Percentiles rank a stretch among this genome's conserved stretches.
phyloP scores from a whole-genome alignment of 441 rosid species.

The Cnidoscolus chayamansa region DNA sequence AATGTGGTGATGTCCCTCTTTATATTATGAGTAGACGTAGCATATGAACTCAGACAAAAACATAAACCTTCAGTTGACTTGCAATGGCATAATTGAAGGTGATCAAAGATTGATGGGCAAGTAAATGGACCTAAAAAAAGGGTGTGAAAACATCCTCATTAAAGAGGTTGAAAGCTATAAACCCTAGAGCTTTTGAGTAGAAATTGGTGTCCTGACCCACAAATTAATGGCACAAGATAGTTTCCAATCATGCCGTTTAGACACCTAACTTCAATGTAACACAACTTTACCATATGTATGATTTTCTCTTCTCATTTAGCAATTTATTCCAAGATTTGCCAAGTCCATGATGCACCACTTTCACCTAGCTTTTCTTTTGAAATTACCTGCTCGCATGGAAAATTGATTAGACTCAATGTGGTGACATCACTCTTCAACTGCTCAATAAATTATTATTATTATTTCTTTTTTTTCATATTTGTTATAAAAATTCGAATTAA shows the following conservation, averaged over 20 bases:
- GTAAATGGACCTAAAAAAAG: background rate
- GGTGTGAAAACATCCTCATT: background rate
- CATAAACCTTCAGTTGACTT: background rate
- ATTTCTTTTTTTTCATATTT: too few relatives aligned
- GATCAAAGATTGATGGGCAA: background rate
- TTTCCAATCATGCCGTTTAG: background rate
- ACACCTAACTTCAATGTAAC: background rate
- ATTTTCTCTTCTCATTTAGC: background rate
- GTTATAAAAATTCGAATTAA: too few relatives aligned
- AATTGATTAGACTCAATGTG: background rate
- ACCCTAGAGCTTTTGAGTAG: background rate
- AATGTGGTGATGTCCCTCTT: too few relatives aligned
- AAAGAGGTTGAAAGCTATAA: background rate
- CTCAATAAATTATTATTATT: too few relatives aligned
- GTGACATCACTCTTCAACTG: too few relatives aligned
- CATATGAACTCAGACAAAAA: too few relatives aligned
- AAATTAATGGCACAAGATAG: background rate
- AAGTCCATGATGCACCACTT: background rate
- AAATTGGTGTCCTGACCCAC: constrained; percentile 6
- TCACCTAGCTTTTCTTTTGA: background rate
- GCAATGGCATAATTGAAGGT: background rate
- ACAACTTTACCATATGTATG: too few relatives aligned
- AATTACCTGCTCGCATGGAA: background rate
- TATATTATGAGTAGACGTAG: too few relatives aligned
- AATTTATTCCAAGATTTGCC: background rate